Evolutionary conservation across 2,329 filamentous ascomycete species (phyloP).

Genomic region (Verticillium isaacii): DNA sequence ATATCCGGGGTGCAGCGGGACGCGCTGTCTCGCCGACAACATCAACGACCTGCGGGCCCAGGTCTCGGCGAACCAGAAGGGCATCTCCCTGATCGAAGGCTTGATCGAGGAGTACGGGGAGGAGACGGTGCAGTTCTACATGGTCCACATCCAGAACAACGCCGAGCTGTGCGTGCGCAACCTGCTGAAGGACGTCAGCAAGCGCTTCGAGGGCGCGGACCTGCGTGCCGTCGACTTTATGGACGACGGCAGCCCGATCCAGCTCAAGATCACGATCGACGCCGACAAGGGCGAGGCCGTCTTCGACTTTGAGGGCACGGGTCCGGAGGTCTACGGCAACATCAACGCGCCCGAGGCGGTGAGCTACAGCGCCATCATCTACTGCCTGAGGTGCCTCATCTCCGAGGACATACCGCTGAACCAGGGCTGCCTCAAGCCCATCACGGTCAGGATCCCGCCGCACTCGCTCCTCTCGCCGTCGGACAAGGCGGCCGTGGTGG

Average conservation of each 20-base stretch:
- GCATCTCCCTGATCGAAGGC: constrained; percentile 72
- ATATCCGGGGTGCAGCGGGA: constrained; percentile 72
- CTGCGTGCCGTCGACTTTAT: constrained; percentile 73
- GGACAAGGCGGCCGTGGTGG: constrained; percentile 73
- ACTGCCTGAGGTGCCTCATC: constrained; percentile 75
- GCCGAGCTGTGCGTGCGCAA: constrained; percentile 71
- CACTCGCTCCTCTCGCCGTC: constrained; percentile 72
- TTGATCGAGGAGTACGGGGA: constrained; percentile 76
- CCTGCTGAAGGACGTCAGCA: constrained; percentile 66
- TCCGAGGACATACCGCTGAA: constrained; percentile 79
- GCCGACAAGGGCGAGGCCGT: constrained; percentile 69
- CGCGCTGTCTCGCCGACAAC: constrained; percentile 73
- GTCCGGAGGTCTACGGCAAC: constrained; percentile 74
- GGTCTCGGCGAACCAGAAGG: constrained; percentile 79
- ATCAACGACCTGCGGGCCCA: constrained; percentile 81
- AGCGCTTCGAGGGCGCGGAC: constrained; percentile 65
- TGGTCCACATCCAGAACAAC: constrained; percentile 75
- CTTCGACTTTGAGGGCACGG: constrained; percentile 78
- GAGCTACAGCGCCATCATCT: constrained; percentile 82
- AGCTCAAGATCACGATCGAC: constrained; percentile 70
- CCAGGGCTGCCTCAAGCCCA: constrained; percentile 74
- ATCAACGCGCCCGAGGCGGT: constrained; percentile 79
- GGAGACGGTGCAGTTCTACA: constrained; percentile 76
- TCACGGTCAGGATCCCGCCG: constrained; percentile 68
- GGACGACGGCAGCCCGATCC: constrained; percentile 79